Percentiles rank a stretch among this genome's conserved stretches.
Conservation (phyloP, 305 asterid genomes). For the Plantago coronopus region DNA sequence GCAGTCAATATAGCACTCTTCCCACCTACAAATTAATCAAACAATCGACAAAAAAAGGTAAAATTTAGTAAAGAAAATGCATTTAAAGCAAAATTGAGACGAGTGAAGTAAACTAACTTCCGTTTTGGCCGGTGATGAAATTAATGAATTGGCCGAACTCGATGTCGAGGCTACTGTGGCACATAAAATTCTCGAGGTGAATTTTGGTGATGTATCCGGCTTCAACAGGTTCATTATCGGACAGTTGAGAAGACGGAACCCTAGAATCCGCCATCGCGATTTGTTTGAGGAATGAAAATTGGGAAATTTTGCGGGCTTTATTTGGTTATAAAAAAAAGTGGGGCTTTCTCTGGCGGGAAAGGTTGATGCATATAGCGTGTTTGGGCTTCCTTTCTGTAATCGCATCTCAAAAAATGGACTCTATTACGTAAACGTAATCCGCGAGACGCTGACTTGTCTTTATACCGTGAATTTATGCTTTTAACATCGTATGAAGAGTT, state of each 20-base stretch:
- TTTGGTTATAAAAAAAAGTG: neutral
- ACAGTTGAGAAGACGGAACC: conserved; percentile 28
- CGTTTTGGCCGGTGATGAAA: conserved; percentile 93
- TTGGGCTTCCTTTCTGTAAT: too few relatives aligned
- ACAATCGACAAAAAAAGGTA: too few relatives aligned
- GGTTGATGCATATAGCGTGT: neutral
- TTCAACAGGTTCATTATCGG: conserved; percentile 28
- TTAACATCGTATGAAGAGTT: too few relatives aligned
- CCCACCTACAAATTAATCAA: conserved; percentile 52
- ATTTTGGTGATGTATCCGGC: conserved; percentile 80
- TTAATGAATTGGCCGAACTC: conserved; percentile 68
- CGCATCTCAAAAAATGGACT: neutral
- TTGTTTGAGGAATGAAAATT: neutral
- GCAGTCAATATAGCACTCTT: conserved; percentile 94
- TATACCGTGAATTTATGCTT: too few relatives aligned
- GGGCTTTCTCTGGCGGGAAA: neutral
- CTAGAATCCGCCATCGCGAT: conserved; percentile 47
- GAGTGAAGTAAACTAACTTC: conserved; percentile 46
- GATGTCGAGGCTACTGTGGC: conserved; percentile 78
- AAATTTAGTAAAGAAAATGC: neutral
- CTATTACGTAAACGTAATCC: too few relatives aligned
- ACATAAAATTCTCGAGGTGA: conserved; percentile 82
- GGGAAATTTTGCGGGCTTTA: neutral
- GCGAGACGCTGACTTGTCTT: too few relatives aligned
- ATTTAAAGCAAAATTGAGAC: neutral